These are phyloP conservation scores for Sclerotinia spermophila DNA, from an alignment of 2,329 filamentous ascomycete species.

Conservation along the genomic window DNA sequence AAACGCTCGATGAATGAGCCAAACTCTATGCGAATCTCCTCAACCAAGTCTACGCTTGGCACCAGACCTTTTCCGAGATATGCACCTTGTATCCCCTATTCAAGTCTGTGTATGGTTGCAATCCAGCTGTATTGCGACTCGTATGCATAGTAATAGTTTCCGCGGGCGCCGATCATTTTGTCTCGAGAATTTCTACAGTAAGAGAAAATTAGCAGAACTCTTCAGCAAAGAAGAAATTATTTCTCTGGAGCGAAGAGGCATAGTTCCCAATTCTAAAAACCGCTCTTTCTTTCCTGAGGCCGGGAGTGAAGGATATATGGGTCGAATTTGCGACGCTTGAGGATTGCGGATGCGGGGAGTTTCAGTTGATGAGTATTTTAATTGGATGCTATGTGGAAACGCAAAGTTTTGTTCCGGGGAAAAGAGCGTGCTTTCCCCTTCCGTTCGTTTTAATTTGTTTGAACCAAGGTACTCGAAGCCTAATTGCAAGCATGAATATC, in stretches of 20 bases:
- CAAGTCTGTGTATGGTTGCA: neutral
- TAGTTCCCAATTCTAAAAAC: too few relatives aligned
- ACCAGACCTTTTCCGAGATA: neutral
- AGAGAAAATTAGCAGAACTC: neutral
- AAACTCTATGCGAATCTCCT: neutral
- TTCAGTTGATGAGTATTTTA: too few relatives aligned
- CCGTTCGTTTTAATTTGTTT: too few relatives aligned
- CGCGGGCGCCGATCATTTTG: fast-evolving
- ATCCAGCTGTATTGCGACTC: neutral
- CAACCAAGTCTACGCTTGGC: neutral
- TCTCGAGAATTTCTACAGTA: neutral
- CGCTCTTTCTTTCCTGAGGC: too few relatives aligned
- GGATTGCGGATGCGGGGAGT: too few relatives aligned
- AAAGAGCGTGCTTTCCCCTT: too few relatives aligned
- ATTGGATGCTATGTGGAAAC: too few relatives aligned
- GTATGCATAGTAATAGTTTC: neutral
- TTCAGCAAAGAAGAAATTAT: neutral
- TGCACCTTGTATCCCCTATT: neutral
- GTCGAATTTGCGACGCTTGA: too few relatives aligned
- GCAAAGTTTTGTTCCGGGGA: too few relatives aligned
- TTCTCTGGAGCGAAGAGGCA: neutral
- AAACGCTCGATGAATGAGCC: neutral
- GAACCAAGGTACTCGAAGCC: too few relatives aligned
- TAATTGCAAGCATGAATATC: too few relatives aligned
- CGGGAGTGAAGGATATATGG: too few relatives aligned